Percentiles rank a stretch among this genome's conserved stretches.
phyloP scores from a whole-genome alignment of 140 eudicot genomes.

The Stevia rebaudiana region DNA sequence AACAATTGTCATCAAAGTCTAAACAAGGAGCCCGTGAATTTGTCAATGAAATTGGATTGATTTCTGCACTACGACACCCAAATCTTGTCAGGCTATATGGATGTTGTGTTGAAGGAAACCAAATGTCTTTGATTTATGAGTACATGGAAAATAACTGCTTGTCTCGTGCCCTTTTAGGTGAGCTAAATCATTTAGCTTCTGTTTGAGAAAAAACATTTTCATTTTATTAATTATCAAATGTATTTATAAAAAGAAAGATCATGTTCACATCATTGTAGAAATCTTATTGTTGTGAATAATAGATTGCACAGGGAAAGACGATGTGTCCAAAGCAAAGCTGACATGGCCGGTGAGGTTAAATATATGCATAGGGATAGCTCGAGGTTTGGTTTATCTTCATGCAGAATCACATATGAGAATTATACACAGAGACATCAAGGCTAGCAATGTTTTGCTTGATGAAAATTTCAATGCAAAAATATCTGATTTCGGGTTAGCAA shows the following conservation, averaged over 20 bases:
- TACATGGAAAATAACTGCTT: conserved; percentile 83
- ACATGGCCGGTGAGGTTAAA: conserved; percentile 70
- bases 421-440: conserved; percentile 71
- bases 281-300: background rate
- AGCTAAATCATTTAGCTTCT: conserved; percentile 17
- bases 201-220: background rate
- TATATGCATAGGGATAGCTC: conserved; percentile 69
- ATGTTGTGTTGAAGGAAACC: conserved; percentile 78
- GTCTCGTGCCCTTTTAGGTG: conserved; percentile 66
- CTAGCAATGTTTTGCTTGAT: conserved; percentile 74
- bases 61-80: conserved; percentile 61
- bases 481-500: conserved; percentile 85
- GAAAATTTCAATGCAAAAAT: conserved; percentile 62
- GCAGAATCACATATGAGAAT: conserved; percentile 64
- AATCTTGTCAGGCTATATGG: conserved; percentile 84
- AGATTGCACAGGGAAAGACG: conserved; percentile 28
- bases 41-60: conserved; percentile 73
- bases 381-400: conserved; percentile 70
- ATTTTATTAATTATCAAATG: background rate
- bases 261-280: background rate
- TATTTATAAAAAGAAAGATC: background rate
- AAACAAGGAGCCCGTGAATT: conserved; percentile 75
- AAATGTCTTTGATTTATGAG: conserved; percentile 57
- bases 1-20: conserved; percentile 76
- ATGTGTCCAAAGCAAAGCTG: conserved; percentile 37